phyloP scores from a whole-genome alignment of 129 eudicot species.

The Centella asiatica region DNA sequence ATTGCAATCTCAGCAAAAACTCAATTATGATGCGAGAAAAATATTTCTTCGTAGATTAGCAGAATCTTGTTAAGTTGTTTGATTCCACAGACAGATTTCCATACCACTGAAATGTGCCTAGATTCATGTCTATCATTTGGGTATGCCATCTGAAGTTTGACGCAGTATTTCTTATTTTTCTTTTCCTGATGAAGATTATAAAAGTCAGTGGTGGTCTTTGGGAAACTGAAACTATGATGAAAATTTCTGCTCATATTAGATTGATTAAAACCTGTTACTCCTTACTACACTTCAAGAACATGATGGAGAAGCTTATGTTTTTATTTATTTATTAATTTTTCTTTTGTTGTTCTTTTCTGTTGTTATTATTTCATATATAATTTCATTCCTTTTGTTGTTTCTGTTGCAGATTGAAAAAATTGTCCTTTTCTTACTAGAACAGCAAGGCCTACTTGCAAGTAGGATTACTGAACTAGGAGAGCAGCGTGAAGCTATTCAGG shows the following conservation, averaged over 20 bases:
- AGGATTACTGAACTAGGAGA: slow-evolving; percentile 58
- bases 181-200: neutral
- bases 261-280: neutral
- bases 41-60: too few species aligned
- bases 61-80: too few species aligned
- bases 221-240: neutral
- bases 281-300: neutral
- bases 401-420: slow-evolving; percentile 69
- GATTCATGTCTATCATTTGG: neutral
- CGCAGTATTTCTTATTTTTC: neutral
- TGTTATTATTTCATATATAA: neutral
- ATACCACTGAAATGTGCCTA: neutral
- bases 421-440: slow-evolving; percentile 87
- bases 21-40: too few species aligned
- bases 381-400: slow-evolving; percentile 1
- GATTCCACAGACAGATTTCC: too few species aligned
- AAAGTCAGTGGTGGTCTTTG: neutral
- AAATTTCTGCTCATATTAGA: neutral
- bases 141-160: neutral
- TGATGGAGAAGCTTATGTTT: neutral
- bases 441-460: slow-evolving; percentile 89
- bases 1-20: too few species aligned
- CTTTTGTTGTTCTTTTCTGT: neutral
- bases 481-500: slow-evolving; percentile 54
- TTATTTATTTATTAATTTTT: neutral